Evolutionary conservation across 805 yeast species (phyloP), one percentile per base, ranked within the genome.

Genomic region (Ogataea degrootiae): DNA sequence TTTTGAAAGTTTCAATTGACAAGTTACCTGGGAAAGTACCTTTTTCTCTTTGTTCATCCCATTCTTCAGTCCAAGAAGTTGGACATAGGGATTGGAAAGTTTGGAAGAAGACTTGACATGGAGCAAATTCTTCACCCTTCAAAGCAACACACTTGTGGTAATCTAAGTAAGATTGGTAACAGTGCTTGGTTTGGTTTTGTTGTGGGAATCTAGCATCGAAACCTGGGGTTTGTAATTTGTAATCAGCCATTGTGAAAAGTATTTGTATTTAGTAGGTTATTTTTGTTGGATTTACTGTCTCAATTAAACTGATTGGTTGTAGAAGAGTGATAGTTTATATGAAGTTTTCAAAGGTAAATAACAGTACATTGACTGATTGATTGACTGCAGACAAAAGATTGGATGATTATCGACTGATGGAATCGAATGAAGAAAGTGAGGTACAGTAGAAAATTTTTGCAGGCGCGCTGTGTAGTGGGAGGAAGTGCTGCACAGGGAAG

Each of bases 51-150:
- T 87, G 95, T 58, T 80, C 91, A 68, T 87, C 88, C 96, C 96
- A 87, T 67, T 73, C 85, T 64, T 82, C 90, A 56, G 83, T 77
- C 96, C 96, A 87, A 59, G 83, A 85, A 48, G 79, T 75, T 50
- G 96, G 96, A 68, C 96, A 87, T 64, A 87, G 76, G 22, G 97
- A 80, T 61, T 85, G 80, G 79, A 79, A 94, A 48, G 97, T 88
- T 72, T 81, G 85, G 83, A 81, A 87, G 77, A 94, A 94, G 62
- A 87, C 91, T 74, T 90, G 80, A 74, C 99, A 94, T 66, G 98
- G 98, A 63, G 91, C 96, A 67, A 94, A 94, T 53, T 91, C 98
- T 75, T 92, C 97, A 67, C 99, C 99, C 76, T 92, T 92, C 58
- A 91, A 89, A 65, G 83, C 86, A 68, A 94, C 82, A 78, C 99